Evolutionary conservation across 495 filamentous ascomycete genomes (phyloP), one percentile per base, ranked within the genome.

Genomic region (Penicillium arizonense): DNA sequence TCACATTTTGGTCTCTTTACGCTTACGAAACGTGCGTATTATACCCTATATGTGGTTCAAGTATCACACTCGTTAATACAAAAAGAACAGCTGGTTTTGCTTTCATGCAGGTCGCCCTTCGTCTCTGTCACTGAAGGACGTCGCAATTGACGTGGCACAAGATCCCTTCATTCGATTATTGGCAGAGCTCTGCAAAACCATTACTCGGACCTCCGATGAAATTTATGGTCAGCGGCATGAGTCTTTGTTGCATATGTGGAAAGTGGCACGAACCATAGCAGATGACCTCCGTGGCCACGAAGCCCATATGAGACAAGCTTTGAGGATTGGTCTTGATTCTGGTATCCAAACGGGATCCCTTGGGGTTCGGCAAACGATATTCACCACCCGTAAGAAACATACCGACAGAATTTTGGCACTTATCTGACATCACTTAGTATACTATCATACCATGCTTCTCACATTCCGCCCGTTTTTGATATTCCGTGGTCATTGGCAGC

Each of bases 391-490:
- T 75, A 59, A 62, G 71, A 49, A 35, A 32, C 37, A 11, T 9
- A 20, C n/a, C 14, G n/a, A 1, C 1, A 24, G 5, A 4, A 9
- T 36, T 26, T 1, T 28, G 9, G 18, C 5, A n/a, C n/a, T 13
- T 10, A 33, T 24, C 43, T 43, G 26, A 16, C 26, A 24, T 40
- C 33, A 60, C 3, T 12, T 14, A 77, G 75, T 75, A 3, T 77
- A 76, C 35, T 72, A 76, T 34, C 69, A 69, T 36, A 70, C 62
- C 1, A 52, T 74, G 6, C 66, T 76, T 10, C 57, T 77, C 2
- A 77, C 75, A 1, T 76, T 72, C 46, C 68, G 75, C 0, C 75
- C 73, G 7, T 77, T 77, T 49, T 43, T 77, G 18, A 75, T 77
- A 8, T 75, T 77, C 42, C 67, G 74, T 1, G 74, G 71, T 3